phyloP scores from a whole-genome alignment of 495 filamentous ascomycete genomes.

The Oleoguttula mirabilis region DNA sequence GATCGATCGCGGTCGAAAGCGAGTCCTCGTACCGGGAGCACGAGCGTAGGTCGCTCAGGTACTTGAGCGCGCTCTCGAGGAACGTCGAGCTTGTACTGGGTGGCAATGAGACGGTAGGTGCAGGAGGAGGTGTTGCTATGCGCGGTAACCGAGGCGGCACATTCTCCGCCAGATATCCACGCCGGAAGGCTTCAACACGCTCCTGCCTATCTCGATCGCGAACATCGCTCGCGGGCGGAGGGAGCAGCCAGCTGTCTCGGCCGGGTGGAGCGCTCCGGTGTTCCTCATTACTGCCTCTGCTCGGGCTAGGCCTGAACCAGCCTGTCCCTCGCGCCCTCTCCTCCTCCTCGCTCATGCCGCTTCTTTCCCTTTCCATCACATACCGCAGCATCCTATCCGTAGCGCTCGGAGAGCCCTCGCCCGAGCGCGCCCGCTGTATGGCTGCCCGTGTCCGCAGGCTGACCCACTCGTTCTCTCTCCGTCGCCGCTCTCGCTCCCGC shows the following conservation, averaged over 20 bases:
- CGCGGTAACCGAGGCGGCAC: constrained; percentile 14
- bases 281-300: constrained; percentile 3
- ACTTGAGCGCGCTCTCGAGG: constrained; percentile 52
- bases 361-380: constrained; percentile 23
- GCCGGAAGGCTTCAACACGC: constrained; percentile 39
- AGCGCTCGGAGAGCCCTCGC: constrained; percentile 17
- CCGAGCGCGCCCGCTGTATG: constrained; percentile 15
- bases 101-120: background rate
- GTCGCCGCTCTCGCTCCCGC: constrained; percentile 11
- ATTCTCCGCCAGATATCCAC: constrained; percentile 37
- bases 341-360: constrained; percentile 20
- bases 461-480: constrained; percentile 13
- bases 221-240: constrained; percentile 8
- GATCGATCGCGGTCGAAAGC: constrained; percentile 38
- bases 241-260: constrained; percentile 1
- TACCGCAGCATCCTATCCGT: constrained; percentile 22
- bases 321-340: constrained; percentile 9
- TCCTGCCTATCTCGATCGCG: constrained; percentile 38
- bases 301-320: constrained; percentile 12
- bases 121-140: constrained; percentile 8
- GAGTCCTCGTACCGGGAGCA: constrained; percentile 46
- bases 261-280: background rate
- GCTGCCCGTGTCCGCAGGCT: constrained; percentile 13
- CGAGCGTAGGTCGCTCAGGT: constrained; percentile 48
- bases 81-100: constrained; percentile 25